Conservation (phyloP, 495 filamentous ascomycete genomes). For the Margaritispora aquatica region DNA sequence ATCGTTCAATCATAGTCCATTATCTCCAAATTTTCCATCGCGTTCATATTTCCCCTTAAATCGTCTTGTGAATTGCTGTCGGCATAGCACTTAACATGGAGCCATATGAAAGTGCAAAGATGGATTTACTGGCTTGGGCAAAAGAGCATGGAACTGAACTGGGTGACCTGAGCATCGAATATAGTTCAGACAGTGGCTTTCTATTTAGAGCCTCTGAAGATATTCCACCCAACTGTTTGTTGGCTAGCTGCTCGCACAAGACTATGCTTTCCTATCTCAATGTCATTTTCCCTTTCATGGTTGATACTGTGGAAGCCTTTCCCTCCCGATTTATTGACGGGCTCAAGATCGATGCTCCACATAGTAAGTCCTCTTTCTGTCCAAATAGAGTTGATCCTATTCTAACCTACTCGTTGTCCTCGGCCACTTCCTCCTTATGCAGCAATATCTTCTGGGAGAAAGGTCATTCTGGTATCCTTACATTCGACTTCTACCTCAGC, state of each 20-base stretch:
- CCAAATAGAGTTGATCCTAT: too few species aligned
- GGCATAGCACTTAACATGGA: too few species aligned
- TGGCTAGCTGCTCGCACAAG: conserved; percentile 14
- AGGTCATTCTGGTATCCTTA: conserved; percentile 47
- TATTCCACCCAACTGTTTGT: background rate
- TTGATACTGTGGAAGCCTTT: conserved; percentile 10
- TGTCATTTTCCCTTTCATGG: background rate
- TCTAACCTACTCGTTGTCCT: too few species aligned
- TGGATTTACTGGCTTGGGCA: conserved; percentile 16
- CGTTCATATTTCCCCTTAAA: too few species aligned
- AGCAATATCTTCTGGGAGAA: conserved; percentile 32
- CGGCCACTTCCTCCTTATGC: conserved; percentile 23
- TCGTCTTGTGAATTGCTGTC: too few species aligned
- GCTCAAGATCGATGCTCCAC: conserved; percentile 10
- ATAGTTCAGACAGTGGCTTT: conserved; percentile 12
- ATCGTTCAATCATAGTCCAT: too few species aligned
- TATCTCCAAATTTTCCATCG: too few species aligned
- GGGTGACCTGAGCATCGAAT: conserved; percentile 15
- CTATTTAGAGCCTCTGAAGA: conserved; percentile 11
- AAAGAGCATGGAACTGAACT: background rate
- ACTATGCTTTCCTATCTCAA: conserved; percentile 22
- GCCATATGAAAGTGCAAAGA: too few species aligned
- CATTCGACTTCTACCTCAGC: conserved; percentile 42
- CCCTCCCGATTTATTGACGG: conserved; percentile 12
- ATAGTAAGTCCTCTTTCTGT: too few species aligned